phyloP scores from a whole-genome alignment of 148 eudicot species.

The Agrostemma githago region DNA sequence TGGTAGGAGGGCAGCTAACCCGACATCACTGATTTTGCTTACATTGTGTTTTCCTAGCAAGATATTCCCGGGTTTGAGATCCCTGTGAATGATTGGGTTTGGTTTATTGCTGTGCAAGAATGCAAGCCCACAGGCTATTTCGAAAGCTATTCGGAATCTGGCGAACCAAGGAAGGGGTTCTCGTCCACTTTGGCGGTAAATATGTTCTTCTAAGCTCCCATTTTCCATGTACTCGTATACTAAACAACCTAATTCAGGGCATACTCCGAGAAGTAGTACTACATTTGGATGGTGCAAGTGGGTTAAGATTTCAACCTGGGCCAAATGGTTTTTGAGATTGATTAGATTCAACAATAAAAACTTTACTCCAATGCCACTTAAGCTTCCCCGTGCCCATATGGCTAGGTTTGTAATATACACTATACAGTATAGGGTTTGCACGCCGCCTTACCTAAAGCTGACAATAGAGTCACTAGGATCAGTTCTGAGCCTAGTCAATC shows the following conservation, averaged over 20 bases:
- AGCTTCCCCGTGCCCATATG: neutral
- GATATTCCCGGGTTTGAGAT: constrained; percentile 72
- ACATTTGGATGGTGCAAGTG: constrained; percentile 66
- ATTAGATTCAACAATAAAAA: neutral
- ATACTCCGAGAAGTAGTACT: constrained; percentile 66
- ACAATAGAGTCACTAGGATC: neutral
- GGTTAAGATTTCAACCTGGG: constrained; percentile 62
- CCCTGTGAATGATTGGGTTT: constrained; percentile 60
- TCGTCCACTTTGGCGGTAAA: constrained; percentile 26
- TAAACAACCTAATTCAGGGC: constrained; percentile 66
- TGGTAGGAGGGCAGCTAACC: constrained; percentile 59
- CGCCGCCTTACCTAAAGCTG: neutral
- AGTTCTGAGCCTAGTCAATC: neutral
- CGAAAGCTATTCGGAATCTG: constrained; percentile 59
- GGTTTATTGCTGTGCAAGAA: constrained; percentile 68
- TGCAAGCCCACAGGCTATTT: constrained; percentile 67
- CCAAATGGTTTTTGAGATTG: neutral
- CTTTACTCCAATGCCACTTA: too few species aligned
- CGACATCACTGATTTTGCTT: constrained; percentile 71
- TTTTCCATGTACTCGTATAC: constrained; percentile 75
- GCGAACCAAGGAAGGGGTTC: constrained; percentile 62
- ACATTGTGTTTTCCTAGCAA: constrained; percentile 47
- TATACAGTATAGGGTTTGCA: neutral
- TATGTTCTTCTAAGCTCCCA: constrained; percentile 61
- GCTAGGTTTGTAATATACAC: neutral